Evolutionary conservation across 441 rosid species (phyloP), one percentile per base, ranked within the genome.

Genomic region (Populus hybrid): DNA sequence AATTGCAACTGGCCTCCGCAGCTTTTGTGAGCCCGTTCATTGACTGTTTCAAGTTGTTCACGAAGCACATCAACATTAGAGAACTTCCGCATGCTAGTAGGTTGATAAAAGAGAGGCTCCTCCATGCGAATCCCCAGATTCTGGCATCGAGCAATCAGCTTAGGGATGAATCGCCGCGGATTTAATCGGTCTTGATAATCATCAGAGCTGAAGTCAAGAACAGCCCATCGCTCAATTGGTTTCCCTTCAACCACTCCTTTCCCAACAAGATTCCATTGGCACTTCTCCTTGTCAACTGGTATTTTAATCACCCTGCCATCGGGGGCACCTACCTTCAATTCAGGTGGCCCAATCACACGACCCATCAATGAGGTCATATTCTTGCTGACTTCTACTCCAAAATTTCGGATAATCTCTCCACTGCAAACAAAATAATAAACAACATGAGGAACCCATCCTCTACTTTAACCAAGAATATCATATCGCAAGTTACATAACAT

Each of bases 251-350:
- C 90, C 59, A 95, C 85, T 36, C 91, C 89, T 64, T 76, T 91
- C 30, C 78, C 83, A 63, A 89, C 82, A 75, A 95, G 89, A 84
- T 92, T 95, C 99, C 99, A 95, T 3, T 92, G 97, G 69, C 94
- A 85, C 36, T 85, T 90, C 26, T 86, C 87, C 72, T 50, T 83
- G 75, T 93, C 96, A 70, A 93, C 98, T 64, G 84, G 69, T 63
- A 90, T 69, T 57, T 81, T 83, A 24, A 85, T 72, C 72, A 80
- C 46, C 65, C 68, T 80, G 28, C 97, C 97, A 66, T 78, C 71
- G 0, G 77, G 71, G 66, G 74, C 81, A 8, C 84, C 73, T 30
- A 93, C 68, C 83, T 90, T 95, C 85, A 95, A 79, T 68, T 82
- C 80, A 4, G 99, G 99, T 34, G 98, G 93, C 71, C 82, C 83